A percentile compares a stretch with the other conserved stretches of the same genome.
phyloP scores from a whole-genome alignment of 208 protist genomes.

The Leishmania gerbilli region DNA sequence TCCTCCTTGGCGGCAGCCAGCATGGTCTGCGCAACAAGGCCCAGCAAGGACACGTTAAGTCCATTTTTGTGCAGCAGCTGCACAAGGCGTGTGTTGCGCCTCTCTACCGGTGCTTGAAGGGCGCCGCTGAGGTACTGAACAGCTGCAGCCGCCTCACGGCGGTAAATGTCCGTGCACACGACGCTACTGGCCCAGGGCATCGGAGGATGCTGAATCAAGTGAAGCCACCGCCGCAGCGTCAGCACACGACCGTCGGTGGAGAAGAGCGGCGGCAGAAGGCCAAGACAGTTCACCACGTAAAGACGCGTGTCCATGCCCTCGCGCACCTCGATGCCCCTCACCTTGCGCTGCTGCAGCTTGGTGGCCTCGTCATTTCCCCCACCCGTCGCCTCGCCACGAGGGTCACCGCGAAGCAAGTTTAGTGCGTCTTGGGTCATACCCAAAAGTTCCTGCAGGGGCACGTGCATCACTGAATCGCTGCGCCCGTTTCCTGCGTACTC shows the following conservation, averaged over 20 bases:
- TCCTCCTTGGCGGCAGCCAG: slow-evolving; percentile 37
- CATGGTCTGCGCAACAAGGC: slow-evolving; percentile 32
- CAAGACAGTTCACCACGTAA: slow-evolving; percentile 55
- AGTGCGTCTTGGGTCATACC: slow-evolving; percentile 41
- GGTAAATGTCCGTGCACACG: slow-evolving; percentile 25
- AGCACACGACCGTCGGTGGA: slow-evolving; percentile 9
- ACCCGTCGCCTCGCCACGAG: neutral
- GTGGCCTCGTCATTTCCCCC: neutral
- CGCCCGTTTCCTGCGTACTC: slow-evolving; percentile 42
- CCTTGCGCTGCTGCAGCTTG: slow-evolving; percentile 14
- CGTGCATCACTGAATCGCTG: slow-evolving; percentile 30
- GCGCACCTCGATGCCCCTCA: slow-evolving; percentile 49
- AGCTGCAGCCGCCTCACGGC: slow-evolving; percentile 9
- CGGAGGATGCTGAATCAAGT: slow-evolving; percentile 37
- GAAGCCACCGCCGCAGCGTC: slow-evolving; percentile 46
- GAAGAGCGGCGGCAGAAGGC: slow-evolving; percentile 44
- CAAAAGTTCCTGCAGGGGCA: slow-evolving; percentile 56
- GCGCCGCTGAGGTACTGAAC: slow-evolving; percentile 26
- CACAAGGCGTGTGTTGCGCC: slow-evolving; percentile 38
- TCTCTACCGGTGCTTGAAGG: slow-evolving; percentile 27
- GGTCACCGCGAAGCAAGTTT: slow-evolving; percentile 32
- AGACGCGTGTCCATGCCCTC: slow-evolving; percentile 47
- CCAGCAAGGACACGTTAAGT: slow-evolving; percentile 50
- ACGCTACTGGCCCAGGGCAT: slow-evolving; percentile 12
- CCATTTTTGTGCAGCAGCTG: slow-evolving; percentile 41